These are phyloP conservation scores for Aechmea fasciata DNA, from an alignment of 176 grass and related monocot species.

Conservation along the genomic window DNA sequence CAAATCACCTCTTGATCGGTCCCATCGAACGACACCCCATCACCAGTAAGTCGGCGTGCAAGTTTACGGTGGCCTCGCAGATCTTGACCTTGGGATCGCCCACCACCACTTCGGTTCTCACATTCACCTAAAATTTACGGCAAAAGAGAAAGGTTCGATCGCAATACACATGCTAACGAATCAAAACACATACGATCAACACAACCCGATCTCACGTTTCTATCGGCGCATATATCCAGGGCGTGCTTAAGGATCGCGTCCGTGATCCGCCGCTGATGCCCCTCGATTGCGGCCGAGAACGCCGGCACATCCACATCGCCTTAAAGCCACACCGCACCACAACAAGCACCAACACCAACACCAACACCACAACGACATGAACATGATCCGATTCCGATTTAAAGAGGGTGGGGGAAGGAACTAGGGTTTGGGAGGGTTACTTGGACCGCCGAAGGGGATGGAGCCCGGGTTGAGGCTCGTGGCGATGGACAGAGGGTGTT, in stretches of 20 bases:
- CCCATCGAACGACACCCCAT: constrained; percentile 86
- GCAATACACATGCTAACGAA: not conserved
- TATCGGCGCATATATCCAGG: constrained; percentile 66
- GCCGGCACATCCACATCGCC: constrained; percentile 75
- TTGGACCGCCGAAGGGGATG: constrained; percentile 90
- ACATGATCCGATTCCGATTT: not conserved
- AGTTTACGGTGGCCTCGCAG: constrained; percentile 49
- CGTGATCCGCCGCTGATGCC: constrained; percentile 78
- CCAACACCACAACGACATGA: not conserved
- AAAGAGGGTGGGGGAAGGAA: not conserved
- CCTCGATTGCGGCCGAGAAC: constrained; percentile 85
- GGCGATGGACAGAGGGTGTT: constrained; percentile 49
- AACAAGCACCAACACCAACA: too few relatives aligned
- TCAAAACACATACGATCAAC: not conserved
- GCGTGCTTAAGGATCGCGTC: constrained; percentile 80
- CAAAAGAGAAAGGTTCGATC: constrained; percentile 3
- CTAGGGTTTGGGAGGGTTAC: constrained; percentile 29
- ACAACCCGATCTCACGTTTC: constrained; percentile 36
- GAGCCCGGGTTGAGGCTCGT: constrained; percentile 66
- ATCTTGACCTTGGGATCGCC: constrained; percentile 93
- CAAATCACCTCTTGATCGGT: constrained; percentile 58
- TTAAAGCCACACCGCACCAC: constrained; percentile 12
- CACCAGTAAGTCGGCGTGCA: constrained; percentile 75
- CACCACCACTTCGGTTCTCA: constrained; percentile 77
- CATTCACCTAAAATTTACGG: constrained; percentile 44